Base-by-base conservation (phyloP, 2,329 filamentous ascomycete species). In the Ceratocystis lukuohia region DNA sequence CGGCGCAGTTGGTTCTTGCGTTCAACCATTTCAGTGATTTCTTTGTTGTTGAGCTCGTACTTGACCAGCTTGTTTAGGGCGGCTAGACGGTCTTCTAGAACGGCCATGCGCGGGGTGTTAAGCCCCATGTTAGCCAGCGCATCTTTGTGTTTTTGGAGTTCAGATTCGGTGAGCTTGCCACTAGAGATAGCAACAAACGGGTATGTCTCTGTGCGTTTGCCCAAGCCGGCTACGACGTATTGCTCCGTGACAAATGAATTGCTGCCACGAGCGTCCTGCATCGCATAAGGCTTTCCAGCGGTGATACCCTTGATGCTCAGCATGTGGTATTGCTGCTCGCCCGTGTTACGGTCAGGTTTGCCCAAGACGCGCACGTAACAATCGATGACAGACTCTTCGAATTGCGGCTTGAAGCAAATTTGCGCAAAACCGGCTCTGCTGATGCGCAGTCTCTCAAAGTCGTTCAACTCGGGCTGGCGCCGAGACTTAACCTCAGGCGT, bases 161-260 rank as follows among this genome's bases (percentile, higher is more conserved):
- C 94, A 64, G 80, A 78, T 83, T 94, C 91, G n/a, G 88, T 89
- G 72, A 97, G 89, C 53, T 82, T 80, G 62, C 86, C 85, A 74
- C 96, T 92, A 0, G 94, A 97, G 73, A 93, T 92, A 69, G 88
- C 87, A 69, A 94, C 87, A 75, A 97, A 96, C 3, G 92, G 91
- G 77, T 91, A 96, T 45, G 92, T 86, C 74, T 88, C 88, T 72
- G 91, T 83, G 0, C 88, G 82, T 71, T 92, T 91, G 59, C 94
- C 94, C 73, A 96, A 88, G 6, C 90, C 86, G 53, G 89, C 86
- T 65, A 87, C 79, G 41, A 89, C 84, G 73, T 97, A 96, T 74
- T 92, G 88, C 69, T 96, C 91, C 0, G 91, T 96, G 41, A 89
- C 84, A 71, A 96, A 88, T 2, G 80, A 80, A 17, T 64, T 67